phyloP scores from a whole-genome alignment of 2,329 filamentous ascomycete genomes.

The Lasiodiplodia sp. region DNA sequence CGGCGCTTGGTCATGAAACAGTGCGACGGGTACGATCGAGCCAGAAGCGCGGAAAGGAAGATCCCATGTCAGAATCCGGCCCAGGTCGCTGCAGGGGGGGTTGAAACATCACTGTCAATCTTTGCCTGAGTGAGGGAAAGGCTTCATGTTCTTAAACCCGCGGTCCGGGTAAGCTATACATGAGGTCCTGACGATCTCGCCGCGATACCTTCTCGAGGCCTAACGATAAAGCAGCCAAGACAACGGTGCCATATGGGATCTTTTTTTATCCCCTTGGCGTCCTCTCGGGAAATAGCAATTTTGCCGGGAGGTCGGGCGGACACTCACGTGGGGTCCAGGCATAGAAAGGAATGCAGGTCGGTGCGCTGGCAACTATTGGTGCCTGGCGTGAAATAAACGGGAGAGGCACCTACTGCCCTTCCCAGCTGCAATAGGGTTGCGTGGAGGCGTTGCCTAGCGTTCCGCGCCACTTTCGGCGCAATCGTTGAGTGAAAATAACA shows the following conservation, averaged over 20 bases:
- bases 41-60: not conserved
- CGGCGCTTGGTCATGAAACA: too few species aligned
- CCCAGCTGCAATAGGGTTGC: not conserved
- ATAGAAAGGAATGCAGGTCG: not conserved
- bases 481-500: not conserved
- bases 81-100: not conserved
- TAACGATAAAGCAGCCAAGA: not conserved
- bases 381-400: not conserved
- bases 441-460: not conserved
- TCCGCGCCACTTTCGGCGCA: not conserved
- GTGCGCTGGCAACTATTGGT: not conserved
- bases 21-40: too few species aligned
- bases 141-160: constrained; percentile 2
- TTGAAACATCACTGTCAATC: not conserved
- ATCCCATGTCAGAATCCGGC: not conserved
- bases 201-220: not conserved
- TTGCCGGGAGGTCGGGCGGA: not conserved
- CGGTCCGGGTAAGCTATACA: constrained; percentile 20
- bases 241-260: too few species aligned
- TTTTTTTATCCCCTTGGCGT: not conserved
- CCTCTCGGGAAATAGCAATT: not conserved
- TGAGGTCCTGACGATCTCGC: constrained; percentile 20
- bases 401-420: not conserved
- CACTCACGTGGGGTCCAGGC: not conserved
- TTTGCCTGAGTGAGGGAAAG: constrained; percentile 6